Evolutionary conservation across 495 filamentous ascomycete species (phyloP).

Genomic region (Aspergillus sclerotiicarbonarius): DNA sequence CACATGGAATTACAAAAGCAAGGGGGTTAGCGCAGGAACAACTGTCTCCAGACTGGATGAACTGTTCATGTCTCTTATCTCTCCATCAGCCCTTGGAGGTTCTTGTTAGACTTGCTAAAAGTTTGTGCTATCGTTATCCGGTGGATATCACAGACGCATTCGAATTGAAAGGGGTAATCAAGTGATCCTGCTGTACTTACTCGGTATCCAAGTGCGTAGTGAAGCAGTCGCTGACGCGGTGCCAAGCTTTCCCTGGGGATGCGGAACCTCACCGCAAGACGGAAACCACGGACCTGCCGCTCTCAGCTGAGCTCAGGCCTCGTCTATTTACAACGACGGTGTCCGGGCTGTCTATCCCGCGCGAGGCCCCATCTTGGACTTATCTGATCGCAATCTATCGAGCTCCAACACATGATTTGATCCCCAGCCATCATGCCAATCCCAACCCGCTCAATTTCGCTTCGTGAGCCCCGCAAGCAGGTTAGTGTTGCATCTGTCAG

Average conservation of each 20-base stretch:
- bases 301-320: constrained; percentile 2
- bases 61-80: neutral
- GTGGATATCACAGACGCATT: constrained; percentile 13
- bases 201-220: too few relatives aligned
- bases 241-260: constrained; percentile 1
- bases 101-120: constrained; percentile 6
- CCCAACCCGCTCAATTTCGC: constrained; percentile 38
- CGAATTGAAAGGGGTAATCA: constrained; percentile 14
- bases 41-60: constrained; percentile 6
- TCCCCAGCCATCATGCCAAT: constrained; percentile 35
- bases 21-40: neutral
- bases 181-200: neutral
- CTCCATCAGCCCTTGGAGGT: neutral
- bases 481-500: constrained; percentile 24
- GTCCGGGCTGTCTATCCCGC: neutral
- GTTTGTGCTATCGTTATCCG: constrained; percentile 13
- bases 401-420: constrained; percentile 6
- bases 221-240: neutral
- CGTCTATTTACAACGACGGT: constrained; percentile 1
- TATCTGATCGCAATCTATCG: neutral
- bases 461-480: constrained; percentile 39
- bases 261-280: constrained; percentile 2
- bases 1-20: neutral
- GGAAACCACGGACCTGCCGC: neutral
- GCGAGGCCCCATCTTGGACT: neutral